A percentile compares a stretch with the other conserved stretches of the same genome.
Evolutionary conservation across 179 eudicot species (phyloP).

Genomic region (Sideroxylon spinosum): DNA sequence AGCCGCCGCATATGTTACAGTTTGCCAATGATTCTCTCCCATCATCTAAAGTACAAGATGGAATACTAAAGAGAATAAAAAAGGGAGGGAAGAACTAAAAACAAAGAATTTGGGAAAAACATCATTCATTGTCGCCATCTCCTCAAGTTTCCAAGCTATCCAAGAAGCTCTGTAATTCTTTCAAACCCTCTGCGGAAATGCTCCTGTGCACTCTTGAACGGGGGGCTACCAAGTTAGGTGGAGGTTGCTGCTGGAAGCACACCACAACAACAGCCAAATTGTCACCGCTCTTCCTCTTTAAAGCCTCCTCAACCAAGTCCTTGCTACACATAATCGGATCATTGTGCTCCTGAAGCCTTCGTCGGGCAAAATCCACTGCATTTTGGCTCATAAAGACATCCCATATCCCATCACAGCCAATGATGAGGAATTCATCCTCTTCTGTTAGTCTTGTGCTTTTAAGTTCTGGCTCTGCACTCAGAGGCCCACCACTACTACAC

Average conservation of each 20-base stretch:
- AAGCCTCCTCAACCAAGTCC: constrained; percentile 76
- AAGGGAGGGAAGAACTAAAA: background rate
- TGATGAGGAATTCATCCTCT: constrained; percentile 84
- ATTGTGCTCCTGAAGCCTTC: constrained; percentile 81
- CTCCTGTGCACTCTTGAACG: constrained; percentile 73
- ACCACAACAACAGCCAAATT: constrained; percentile 76
- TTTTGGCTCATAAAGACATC: constrained; percentile 92
- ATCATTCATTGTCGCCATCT: constrained; percentile 29
- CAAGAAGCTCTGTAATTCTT: constrained; percentile 77
- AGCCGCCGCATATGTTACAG: constrained; percentile 78
- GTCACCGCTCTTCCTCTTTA: constrained; percentile 82
- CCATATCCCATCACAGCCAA: constrained; percentile 97
- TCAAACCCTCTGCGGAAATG: constrained; percentile 82
- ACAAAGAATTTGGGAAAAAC: constrained; percentile 2
- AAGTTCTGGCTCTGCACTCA: constrained; percentile 77
- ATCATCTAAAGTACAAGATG: constrained; percentile 15
- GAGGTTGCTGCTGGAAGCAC: constrained; percentile 65
- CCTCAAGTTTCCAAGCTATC: constrained; percentile 55
- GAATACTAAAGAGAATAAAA: background rate
- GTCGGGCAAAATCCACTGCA: constrained; percentile 87
- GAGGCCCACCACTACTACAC: constrained; percentile 56
- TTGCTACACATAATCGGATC: constrained; percentile 70
- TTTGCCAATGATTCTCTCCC: constrained; percentile 37
- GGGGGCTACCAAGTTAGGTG: constrained; percentile 66
- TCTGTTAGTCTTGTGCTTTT: constrained; percentile 54